Evolutionary conservation across 345 rosid genomes (phyloP).

Genomic region (Citrus inodora): DNA sequence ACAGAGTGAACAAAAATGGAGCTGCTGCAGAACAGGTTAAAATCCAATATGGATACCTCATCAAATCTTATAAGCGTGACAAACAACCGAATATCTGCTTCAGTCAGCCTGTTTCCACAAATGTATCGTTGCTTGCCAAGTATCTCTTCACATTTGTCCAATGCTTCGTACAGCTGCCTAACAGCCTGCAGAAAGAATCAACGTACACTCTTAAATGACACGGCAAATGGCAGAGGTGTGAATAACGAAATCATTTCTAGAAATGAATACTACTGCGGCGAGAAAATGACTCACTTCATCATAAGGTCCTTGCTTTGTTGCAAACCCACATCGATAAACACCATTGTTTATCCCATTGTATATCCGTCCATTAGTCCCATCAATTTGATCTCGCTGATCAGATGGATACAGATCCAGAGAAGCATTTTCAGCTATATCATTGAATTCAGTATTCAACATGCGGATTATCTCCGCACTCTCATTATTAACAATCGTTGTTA

Average conservation of each 20-base stretch:
- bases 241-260: not conserved
- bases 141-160: conserved; percentile 74
- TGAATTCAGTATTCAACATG: conserved; percentile 51
- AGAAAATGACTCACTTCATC: conserved; percentile 40
- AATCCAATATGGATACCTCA: conserved; percentile 46
- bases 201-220: not conserved
- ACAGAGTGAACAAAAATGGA: not conserved
- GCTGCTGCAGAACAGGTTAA: not conserved
- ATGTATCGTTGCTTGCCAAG: conserved; percentile 65
- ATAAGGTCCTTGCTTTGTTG: conserved; percentile 50
- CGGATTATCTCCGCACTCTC: conserved; percentile 58
- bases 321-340: conserved; percentile 50
- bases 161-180: conserved; percentile 57
- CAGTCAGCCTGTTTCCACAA: conserved; percentile 66
- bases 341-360: conserved; percentile 47
- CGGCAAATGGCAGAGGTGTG: not conserved
- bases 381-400: conserved; percentile 33
- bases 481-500: conserved; percentile 53
- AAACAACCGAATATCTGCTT: conserved; percentile 73
- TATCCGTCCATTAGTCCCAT: conserved; percentile 46
- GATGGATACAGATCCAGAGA: conserved; percentile 48
- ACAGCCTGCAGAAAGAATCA: conserved; percentile 49
- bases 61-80: conserved; percentile 93
- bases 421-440: conserved; percentile 42
- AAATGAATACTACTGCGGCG: not conserved